Conservation (phyloP, 305 asterid genomes). For the Lippia alba region DNA sequence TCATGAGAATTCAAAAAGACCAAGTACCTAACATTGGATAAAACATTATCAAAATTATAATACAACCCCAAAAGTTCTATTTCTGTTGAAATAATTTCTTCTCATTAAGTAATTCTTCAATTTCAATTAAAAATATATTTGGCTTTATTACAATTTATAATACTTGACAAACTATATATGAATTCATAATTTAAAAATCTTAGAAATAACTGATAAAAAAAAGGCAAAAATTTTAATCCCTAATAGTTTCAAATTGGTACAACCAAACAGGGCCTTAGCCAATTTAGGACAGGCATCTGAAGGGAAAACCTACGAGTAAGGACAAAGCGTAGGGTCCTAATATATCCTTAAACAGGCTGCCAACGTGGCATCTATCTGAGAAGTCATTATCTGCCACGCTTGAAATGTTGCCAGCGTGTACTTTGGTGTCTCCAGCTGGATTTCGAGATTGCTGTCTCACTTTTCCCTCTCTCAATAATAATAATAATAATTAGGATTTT, state of each 20-base stretch:
- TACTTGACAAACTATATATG: no score
- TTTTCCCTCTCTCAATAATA: no score
- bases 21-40: no score
- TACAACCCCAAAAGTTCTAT: no score
- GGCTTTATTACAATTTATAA: no score
- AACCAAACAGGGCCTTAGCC: slow-evolving; percentile 31
- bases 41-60: no score
- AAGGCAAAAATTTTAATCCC: background rate
- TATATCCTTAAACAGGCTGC: slow-evolving; percentile 30
- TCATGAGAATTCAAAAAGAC: no score
- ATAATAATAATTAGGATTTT: no score
- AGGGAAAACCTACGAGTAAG: background rate
- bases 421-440: slow-evolving; percentile 44
- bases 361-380: slow-evolving; percentile 41
- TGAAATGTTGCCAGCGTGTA: slow-evolving; percentile 51
- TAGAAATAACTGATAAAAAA: no score
- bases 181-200: background rate
- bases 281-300: background rate
- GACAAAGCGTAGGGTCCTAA: slow-evolving; percentile 26
- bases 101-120: no score
- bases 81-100: no score
- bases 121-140: no score
- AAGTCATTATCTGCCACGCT: slow-evolving; percentile 62
- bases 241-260: slow-evolving; percentile 2
- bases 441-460: slow-evolving; percentile 19